Evolutionary conservation across 345 rosid genomes (phyloP), one percentile per base, ranked within the genome.

Genomic region (Ailanthus altissimus): DNA sequence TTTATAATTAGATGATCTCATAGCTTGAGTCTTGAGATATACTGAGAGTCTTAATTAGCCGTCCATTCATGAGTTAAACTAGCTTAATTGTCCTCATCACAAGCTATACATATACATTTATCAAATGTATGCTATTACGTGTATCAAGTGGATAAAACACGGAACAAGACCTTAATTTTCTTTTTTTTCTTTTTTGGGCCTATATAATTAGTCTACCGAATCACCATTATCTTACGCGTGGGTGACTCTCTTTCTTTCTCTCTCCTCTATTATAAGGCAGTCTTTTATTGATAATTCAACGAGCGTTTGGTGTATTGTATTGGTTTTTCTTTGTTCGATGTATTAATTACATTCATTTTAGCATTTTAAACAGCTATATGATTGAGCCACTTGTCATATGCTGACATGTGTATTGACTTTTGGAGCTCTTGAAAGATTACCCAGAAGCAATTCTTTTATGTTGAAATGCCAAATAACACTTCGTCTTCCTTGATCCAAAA

Each of bases 261-360:
- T 81, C 86, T 83, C 84, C 20, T 74, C 83, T 18, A 81, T 79
- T 79, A 83, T 79, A 38, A 53, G 59, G 6, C 15, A 67, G 8
- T 67, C 62, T 74, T 78, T 73, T 42, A 63, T 42, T 72, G 62
- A 73, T 46, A 76, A 81, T 70, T 67, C 42, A 72, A 50, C 38
- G 23, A 43, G 23, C 67, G 70, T 61, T 53, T 49, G 20, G 8
- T 26, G 28, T 67, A 66, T 56, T 16, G 6, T 68, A 47, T 67
- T 25, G 38, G n/a, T 26, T 59, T 43, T 65, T 20, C 42, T 18
- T 26, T 42, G 38, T 4, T 72, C 65, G 32, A 57, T 43, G 36
- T n/a, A 57, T 72, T 42, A 40, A 57, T 69, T 54, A 36, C 11
- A 16, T 45, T 16, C 40, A 58, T 43, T 26, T 72, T 23, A 25